Base-by-base conservation (phyloP, 345 rosid species). In the Lepidium africanum region DNA sequence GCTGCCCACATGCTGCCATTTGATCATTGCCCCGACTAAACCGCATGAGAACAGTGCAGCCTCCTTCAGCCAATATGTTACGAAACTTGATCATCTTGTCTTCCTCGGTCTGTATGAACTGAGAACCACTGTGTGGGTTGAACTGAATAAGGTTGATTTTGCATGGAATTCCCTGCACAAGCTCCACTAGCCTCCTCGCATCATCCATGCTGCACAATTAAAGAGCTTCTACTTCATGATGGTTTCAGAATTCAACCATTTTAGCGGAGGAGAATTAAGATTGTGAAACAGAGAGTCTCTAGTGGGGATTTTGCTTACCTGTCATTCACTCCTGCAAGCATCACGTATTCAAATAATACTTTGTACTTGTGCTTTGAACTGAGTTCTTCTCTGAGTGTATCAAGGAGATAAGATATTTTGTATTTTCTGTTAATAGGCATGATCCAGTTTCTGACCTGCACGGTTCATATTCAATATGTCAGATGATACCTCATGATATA, bases 1-100 rank as follows among this genome's bases (percentile, higher is more conserved):
- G 98, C 81, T 93, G 98, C 42, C 98, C 96, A 59, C 96, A 90
- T 14, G 97, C 98, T 36, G 97, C 98, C 98, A 87, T 93, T 82
- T 88, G 85, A 82, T 93, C 98, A 37, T 90, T 90, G 21, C 97
- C 98, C 78, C 94, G 81, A 67, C 96, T 88, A 52, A 74, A 74
- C 54, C 97, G 69, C 79, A 84, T 62, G 70, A 90, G 82, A 67
- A 90, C 97, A 0, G 65, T 46, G 78, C 87, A 82, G 32, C 89
- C 91, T 39, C 75, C 97, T 77, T 73, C 85, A 3, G 86, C 92
- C 78, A 93, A 76, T 38, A 76, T 54, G 65, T 90, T 93, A 37
- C 92, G 82, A 55, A 93, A 93, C 83, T 88, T 78, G 10, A 88
- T 81, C 82, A 93, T 93, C 65, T 77, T 84, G 78, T 84, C 96